Conservation (phyloP, 257 asterid species). For the Striga asiatica region DNA sequence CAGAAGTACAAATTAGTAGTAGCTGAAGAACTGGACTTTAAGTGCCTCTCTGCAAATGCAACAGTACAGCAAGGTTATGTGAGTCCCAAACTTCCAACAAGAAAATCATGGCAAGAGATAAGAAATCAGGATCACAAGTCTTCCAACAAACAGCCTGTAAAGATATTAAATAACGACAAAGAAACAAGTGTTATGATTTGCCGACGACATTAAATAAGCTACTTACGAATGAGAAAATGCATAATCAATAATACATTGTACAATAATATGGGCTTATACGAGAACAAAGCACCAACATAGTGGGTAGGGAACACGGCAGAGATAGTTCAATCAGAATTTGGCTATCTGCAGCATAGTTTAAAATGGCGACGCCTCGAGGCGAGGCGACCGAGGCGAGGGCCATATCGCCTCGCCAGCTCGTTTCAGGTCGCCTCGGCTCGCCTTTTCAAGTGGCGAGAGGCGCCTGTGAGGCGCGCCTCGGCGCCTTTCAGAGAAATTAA, state of each 20-base stretch:
- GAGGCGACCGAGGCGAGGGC: too few relatives aligned
- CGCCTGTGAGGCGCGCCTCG: too few relatives aligned
- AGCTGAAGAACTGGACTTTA: not conserved
- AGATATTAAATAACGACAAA: not conserved
- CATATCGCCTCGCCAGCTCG: too few relatives aligned
- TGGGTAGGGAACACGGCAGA: not conserved
- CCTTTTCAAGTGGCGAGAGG: too few relatives aligned
- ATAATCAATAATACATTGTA: not conserved
- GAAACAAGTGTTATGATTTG: slow-evolving; percentile 2
- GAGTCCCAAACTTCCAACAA: slow-evolving; percentile 2
- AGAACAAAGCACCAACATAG: not conserved
- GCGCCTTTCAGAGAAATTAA: too few relatives aligned
- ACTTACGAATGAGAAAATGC: not conserved
- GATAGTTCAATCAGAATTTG: not conserved
- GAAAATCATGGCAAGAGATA: slow-evolving; percentile 6
- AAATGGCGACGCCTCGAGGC: too few relatives aligned
- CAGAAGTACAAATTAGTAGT: not conserved
- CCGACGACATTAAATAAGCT: not conserved
- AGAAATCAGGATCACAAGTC: not conserved
- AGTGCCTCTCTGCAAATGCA: not conserved
- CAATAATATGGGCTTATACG: not conserved
- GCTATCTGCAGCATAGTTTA: slow-evolving; percentile 1
- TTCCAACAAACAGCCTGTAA: slow-evolving; percentile 3
- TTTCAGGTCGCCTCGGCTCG: too few relatives aligned
- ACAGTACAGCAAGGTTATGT: slow-evolving; percentile 5